Base-by-base conservation (phyloP, 2,329 filamentous ascomycete genomes). In the Fusarium ramigenum region DNA sequence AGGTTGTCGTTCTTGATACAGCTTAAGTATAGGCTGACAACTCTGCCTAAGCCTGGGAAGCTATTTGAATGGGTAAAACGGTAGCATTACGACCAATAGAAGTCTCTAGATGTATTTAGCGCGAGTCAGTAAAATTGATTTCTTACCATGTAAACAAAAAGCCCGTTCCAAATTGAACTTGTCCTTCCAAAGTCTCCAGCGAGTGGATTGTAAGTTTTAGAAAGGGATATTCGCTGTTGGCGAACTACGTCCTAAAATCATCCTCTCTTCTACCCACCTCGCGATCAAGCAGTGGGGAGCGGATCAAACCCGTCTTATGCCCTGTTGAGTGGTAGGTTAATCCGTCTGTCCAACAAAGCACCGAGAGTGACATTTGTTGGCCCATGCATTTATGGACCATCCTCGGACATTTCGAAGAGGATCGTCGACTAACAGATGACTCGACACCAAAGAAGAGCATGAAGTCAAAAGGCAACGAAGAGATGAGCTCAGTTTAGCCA, bases 1-100 rank as follows among this genome's bases (percentile, higher is more conserved):
- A 93, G 82, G 89, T 93, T n/a, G 81, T 93, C 57, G 84, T 93
- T 42, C 79, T 93, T 73, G 91, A 93, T 78, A 92, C 89, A 47
- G 87, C 89, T 53, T 91, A 82, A 79, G 60, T 23, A 19, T 25
- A 37, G 46, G 37, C 15, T 47, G 40, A 37, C 44, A 49, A 50
- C 37, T 47, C 23, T 52, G 46, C 30, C 25, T 23, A 34, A 54
- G 56, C 47, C 50, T 16, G 63, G 56, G 28, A 52, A 42, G 39
- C 39, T 50, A 44, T 52, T 30, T 23, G 30, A 66, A 60, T 32
- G 40, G 34, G 30, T 42, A 43, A 61, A 61, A 60, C 30, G 19
- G 28, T n/a, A 60, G 58, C 44, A 36, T 43, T 42, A 18, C 30
- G 44, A n/a, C 54, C 37, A 43, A 54, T 36, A 49, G 39, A 53